These are phyloP conservation scores for Smallanthus sonchifolius DNA, from an alignment of 129 eudicot species.

Conservation along the genomic window DNA sequence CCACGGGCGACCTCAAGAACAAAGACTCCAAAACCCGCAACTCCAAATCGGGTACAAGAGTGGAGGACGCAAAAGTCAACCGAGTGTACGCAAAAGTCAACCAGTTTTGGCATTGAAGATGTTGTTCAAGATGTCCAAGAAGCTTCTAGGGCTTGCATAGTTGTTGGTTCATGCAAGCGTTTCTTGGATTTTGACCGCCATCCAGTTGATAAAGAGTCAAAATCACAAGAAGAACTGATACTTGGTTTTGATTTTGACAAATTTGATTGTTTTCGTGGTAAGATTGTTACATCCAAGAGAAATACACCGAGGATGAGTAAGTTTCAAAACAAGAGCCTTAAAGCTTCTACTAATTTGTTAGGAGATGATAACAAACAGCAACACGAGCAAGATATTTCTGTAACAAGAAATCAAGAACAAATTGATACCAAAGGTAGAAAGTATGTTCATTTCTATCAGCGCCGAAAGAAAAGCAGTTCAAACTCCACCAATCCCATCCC, in stretches of 20 bases:
- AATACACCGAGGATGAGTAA: constrained; percentile 24
- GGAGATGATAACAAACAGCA: neutral
- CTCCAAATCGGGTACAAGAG: constrained; percentile 29
- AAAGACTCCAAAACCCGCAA: constrained; percentile 30
- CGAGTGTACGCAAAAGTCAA: constrained; percentile 3
- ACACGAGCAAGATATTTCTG: neutral
- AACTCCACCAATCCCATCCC: neutral
- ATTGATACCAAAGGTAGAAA: constrained; percentile 1
- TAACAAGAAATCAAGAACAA: neutral
- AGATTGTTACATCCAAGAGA: constrained; percentile 31
- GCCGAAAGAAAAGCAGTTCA: constrained; percentile 16
- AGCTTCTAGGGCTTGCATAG: constrained; percentile 19
- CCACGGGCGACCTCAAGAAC: constrained; percentile 25
- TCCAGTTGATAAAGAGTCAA: constrained; percentile 6
- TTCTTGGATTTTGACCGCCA: constrained; percentile 23
- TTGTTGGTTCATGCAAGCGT: constrained; percentile 24
- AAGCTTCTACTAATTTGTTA: constrained; percentile 7
- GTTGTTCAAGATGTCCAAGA: constrained; percentile 9
- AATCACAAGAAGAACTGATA: neutral
- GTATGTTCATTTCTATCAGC: constrained; percentile 19
- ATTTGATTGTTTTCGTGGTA: neutral
- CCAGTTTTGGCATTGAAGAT: neutral
- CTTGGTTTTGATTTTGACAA: neutral
- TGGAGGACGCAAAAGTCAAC: constrained; percentile 1
- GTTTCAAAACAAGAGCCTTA: constrained; percentile 8